phyloP scores from a whole-genome alignment of 1,284 basidiomycete species.

The Trametes pubescens region DNA sequence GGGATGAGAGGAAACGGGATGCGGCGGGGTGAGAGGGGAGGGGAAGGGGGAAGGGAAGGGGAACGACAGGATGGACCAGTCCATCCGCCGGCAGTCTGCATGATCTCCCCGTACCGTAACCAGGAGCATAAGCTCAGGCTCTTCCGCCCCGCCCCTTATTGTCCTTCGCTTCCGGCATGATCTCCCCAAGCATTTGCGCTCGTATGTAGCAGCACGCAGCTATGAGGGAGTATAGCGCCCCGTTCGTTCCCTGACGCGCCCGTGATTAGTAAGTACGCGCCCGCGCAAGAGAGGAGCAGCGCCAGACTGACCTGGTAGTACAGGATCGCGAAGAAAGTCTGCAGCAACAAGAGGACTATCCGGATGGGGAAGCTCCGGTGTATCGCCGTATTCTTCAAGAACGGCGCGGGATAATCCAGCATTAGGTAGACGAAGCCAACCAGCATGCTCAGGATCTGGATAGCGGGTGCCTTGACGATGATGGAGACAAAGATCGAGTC shows the following conservation, averaged over 20 bases:
- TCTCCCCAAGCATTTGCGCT: conserved; percentile 70
- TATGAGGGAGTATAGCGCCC: conserved; percentile 73
- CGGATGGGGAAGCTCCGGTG: conserved; percentile 72
- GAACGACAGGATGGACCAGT: conserved; percentile 39
- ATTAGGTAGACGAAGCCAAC: conserved; percentile 64
- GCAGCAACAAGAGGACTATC: conserved; percentile 69
- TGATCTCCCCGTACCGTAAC: conserved; percentile 37
- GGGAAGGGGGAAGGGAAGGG: conserved; percentile 17
- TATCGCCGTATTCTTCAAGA: conserved; percentile 61
- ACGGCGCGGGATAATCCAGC: conserved; percentile 73
- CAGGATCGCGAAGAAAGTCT: conserved; percentile 71
- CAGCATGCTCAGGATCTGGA: conserved; percentile 73
- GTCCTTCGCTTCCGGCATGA: conserved; percentile 68
- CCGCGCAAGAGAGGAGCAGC: background rate
- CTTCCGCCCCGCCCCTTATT: conserved; percentile 65
- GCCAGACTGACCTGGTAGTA: conserved; percentile 75
- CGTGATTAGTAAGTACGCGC: conserved; percentile 8
- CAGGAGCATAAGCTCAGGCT: conserved; percentile 52
- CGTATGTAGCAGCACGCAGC: conserved; percentile 71
- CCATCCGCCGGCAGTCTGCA: conserved; percentile 35
- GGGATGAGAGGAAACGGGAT: conserved; percentile 17
- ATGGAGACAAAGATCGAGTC: conserved; percentile 70
- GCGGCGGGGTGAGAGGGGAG: conserved; percentile 18
- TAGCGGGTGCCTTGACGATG: conserved; percentile 77
- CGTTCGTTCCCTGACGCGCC: conserved; percentile 72